Conservation (phyloP, 352 stramenopile species). For the Elongisporangium undulatum region DNA sequence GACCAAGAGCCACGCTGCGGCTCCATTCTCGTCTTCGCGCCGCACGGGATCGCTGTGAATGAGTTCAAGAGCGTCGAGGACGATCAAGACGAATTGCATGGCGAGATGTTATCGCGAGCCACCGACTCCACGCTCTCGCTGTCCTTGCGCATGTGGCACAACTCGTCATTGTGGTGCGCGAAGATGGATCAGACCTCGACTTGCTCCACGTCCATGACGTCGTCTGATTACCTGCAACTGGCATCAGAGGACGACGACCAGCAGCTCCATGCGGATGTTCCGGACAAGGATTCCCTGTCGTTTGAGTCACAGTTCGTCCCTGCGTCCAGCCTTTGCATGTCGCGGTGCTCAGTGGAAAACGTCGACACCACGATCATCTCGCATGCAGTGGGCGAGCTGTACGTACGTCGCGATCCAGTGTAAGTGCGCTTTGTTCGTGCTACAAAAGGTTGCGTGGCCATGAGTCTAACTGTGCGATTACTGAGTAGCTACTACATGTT, state of each 20-base stretch:
- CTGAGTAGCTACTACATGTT: slow-evolving; percentile 14
- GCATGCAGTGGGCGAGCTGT: slow-evolving; percentile 16
- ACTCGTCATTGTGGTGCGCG: not conserved
- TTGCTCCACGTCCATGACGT: slow-evolving; percentile 2
- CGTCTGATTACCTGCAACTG: not conserved
- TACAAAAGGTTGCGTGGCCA: not conserved
- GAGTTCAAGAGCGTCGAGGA: not conserved
- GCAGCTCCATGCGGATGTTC: not conserved
- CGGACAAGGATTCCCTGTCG: not conserved
- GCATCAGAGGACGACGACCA: not conserved
- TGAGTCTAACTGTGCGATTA: not conserved
- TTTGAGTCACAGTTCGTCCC: slow-evolving; percentile 2
- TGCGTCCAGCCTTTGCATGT: slow-evolving; percentile 21
- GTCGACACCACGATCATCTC: slow-evolving; percentile 12
- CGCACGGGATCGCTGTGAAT: not conserved
- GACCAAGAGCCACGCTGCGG: slow-evolving; percentile 1
- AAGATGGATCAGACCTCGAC: not conserved
- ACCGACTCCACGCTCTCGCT: not conserved
- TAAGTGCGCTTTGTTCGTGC: slow-evolving; percentile 1
- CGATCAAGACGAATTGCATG: not conserved
- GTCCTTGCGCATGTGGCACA: not conserved
- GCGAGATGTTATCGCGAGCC: not conserved
- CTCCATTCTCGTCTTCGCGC: slow-evolving; percentile 2
- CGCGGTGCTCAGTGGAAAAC: slow-evolving; percentile 12
- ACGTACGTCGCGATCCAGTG: slow-evolving; percentile 15